Evolutionary conservation across 2,329 filamentous ascomycete species (phyloP), one percentile per base, ranked within the genome.

Genomic region (Venturia oleaginea): DNA sequence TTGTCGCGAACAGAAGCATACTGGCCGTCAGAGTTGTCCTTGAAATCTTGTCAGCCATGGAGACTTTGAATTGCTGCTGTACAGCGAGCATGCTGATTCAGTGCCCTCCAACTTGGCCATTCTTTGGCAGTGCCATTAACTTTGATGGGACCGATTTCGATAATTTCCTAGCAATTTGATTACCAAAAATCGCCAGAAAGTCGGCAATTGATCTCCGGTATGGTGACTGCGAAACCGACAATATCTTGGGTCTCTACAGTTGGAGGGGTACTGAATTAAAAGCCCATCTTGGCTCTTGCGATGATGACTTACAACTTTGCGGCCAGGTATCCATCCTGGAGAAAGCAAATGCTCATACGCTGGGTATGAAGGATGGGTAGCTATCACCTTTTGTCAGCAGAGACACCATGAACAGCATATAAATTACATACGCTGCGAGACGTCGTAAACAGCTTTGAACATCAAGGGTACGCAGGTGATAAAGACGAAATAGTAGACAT

Each of bases 1-100:
- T 97, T 97, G 67, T 83, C 80, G 68, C 95, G 87, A 73, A 99
- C 97, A 43, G 85, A 86, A 65, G 83, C 80, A 76, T 97, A 99
- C 76, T 99, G 94, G 38, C 83, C 76, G 77, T 99, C 94, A 46
- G 92, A 94, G 67, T 92, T 86, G 77, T 99, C 94, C 88, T 92
- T 67, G 13, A 3, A 48, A 13, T 10, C 40, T 3, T 10, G 32
- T 66, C 27, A 66, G 48, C 19, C 7, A 7, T 22, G 19, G 27
- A 10, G 17, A 37, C 10, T 59, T 5, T 19, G 15, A 13, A n/a
- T 2, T 59, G 11, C 40, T 24, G 22, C 8, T n/a, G n/a, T n/a
- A n/a, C n/a, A n/a, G n/a, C n/a, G n/a, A n/a, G n/a, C n/a, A n/a
- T n/a, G n/a, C n/a, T n/a, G n/a, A n/a, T n/a, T n/a, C n/a, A n/a